Evolutionary conservation across 257 asterid genomes (phyloP), one percentile per base, ranked within the genome.

Genomic region (Lycium ferocissimum): DNA sequence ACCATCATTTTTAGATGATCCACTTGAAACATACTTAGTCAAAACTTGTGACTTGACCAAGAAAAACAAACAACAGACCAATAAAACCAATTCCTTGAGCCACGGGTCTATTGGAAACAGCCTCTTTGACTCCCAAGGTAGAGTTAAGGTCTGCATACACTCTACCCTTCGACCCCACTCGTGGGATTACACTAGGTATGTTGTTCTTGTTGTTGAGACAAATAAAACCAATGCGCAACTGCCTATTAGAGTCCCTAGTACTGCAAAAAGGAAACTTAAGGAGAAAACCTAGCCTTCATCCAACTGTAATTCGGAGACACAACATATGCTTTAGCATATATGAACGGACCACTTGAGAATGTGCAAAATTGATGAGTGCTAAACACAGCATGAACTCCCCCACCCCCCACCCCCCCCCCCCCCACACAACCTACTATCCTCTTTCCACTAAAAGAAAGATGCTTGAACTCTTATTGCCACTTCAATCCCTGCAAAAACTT

Each of bases 361-460:
- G 62, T 76, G 45, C 22, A 76, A 54, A 7, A 7, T 14, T 0
- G 13, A 22, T 13, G 62, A 49, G 45, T 49, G 62, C 62, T 22
- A 22, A 49, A 40, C 49, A 49, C 62, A 49, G 20, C 62, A 22
- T 22, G 61, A 75, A 49, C 33, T 1, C 33, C 33, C 33, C 33
- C 33, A 0, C 33, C 33, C 33, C 33, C 33, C 33, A 0, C 33
- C 33, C 33, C 33, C 33, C 33, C 33, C 33, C 33, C 33, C 33
- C 33, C 33, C 1, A 0, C 33, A 0, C 33, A 0, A 26, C 45
- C 62, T 51, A 49, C 12, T 49, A 49, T 51, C 81, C 81, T 76
- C 62, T 49, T 76, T 49, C 62, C 63, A 75, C 61, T 59, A 51
- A 76, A 51, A 13, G 22, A 51, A 13, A 75, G 81, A 75, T 75